Percentiles rank a stretch among this genome's conserved stretches.
phyloP scores from a whole-genome alignment of 2,329 filamentous ascomycete genomes.

The Botryotinia convoluta region DNA sequence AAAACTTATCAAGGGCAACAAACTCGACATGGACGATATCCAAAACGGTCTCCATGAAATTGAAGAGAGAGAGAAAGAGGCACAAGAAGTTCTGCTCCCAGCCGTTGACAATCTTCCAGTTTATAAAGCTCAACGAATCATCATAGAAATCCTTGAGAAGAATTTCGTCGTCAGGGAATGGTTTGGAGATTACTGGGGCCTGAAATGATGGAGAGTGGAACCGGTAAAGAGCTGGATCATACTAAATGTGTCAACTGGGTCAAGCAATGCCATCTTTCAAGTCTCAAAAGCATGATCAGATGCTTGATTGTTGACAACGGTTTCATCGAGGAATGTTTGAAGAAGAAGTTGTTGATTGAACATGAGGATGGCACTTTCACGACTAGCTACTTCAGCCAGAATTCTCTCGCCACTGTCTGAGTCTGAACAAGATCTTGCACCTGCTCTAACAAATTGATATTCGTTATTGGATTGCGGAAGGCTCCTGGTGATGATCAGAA shows the following conservation, averaged over 20 bases:
- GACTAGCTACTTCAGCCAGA: too few species aligned
- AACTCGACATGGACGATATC: background rate
- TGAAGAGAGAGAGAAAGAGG: background rate
- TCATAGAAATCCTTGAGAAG: background rate
- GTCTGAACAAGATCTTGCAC: too few species aligned
- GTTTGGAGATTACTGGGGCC: rapidly evolving
- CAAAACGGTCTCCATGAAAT: background rate
- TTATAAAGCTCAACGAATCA: rapidly evolving
- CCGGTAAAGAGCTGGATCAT: background rate
- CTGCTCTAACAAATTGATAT: too few species aligned
- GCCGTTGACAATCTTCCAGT: rapidly evolving
- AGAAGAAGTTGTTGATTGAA: background rate
- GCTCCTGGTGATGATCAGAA: background rate
- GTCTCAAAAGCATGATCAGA: rapidly evolving
- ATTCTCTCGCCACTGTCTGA: too few species aligned
- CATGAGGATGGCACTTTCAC: background rate
- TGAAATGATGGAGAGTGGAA: background rate
- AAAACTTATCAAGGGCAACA: background rate
- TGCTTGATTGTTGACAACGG: rapidly evolving
- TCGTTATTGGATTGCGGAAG: rapidly evolving
- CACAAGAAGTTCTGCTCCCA: background rate
- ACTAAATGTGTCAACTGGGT: rapidly evolving
- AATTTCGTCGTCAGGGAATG: background rate
- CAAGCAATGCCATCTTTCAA: rapidly evolving
- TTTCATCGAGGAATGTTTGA: rapidly evolving